Base-by-base conservation (phyloP, 2,329 filamentous ascomycete genomes). In the Dactylellina sp. region DNA sequence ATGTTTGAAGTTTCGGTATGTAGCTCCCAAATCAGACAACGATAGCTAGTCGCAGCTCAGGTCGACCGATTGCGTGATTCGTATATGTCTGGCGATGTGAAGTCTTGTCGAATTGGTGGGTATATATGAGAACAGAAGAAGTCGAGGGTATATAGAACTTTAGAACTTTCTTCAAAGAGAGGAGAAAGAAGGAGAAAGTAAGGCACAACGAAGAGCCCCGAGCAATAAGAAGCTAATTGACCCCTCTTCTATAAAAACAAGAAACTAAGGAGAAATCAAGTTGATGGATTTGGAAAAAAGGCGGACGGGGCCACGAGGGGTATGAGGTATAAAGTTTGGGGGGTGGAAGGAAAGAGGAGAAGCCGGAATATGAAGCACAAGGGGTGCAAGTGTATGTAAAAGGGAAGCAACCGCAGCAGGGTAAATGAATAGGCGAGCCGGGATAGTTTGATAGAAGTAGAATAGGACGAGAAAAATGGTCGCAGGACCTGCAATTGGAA, bases 401-500 rank as follows among this genome's bases (percentile, higher is more conserved):
- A 20, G 24, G 18, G 24, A 47, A 57, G 60, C 53, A 57, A 65
- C 70, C 50, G 47, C 70, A 74, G 55, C 59, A 47, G 70, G 70
- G 61, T 62, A 65, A 61, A 57, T 56, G 70, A 65, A 65, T 74
- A 74, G 70, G 61, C 70, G 70, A 74, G 70, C 70, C 61, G 70
- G 68, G 70, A 59, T 68, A 47, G 24, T 28, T 18, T 7, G 46
- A 28, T 35, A 7, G 42, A 40, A 39, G 9, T n/a, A 32, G 47
- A n/a, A 28, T 25, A n/a, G 40, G 18, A 72, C 50, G 39, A 53
- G 57, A 63, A 5, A 32, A 32, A 63, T 70, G 57, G 57, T 42
- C 46, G 28, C 44, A n/a, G 39, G 50, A 56, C 46, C 46, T 62
- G 61, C 40, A 42, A 35, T 20, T 59, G 55, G 61, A 66, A 66